Percentiles rank a stretch among this genome's conserved stretches.
Evolutionary conservation across 2,329 filamentous ascomycete species (phyloP).

Genomic region (Balansia obtecta): DNA sequence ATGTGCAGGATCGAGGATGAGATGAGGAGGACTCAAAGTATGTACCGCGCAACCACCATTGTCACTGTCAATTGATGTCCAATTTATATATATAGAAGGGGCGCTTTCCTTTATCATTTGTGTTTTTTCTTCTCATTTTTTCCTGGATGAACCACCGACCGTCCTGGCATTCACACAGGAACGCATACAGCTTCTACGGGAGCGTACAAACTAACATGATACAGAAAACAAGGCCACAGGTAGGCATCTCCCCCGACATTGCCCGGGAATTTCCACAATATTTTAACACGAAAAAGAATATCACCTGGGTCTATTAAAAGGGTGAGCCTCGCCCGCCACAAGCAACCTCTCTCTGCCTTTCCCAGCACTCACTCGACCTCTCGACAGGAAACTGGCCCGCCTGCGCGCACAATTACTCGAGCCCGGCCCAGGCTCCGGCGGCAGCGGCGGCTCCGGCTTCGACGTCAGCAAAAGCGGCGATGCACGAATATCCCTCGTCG

Average conservation of each 20-base stretch:
- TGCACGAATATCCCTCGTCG: slow-evolving; percentile 90
- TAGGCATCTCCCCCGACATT: slow-evolving; percentile 31
- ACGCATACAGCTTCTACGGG: too few species aligned
- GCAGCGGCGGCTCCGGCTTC: slow-evolving; percentile 72
- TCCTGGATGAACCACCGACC: too few species aligned
- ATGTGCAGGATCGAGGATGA: slow-evolving; percentile 89
- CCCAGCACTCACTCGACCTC: slow-evolving; percentile 52
- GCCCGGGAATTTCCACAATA: not conserved
- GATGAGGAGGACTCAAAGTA: slow-evolving; percentile 98
- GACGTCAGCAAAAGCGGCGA: slow-evolving; percentile 94
- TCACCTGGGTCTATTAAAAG: slow-evolving; percentile 93
- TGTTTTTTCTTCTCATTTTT: too few species aligned
- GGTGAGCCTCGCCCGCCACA: slow-evolving; percentile 41
- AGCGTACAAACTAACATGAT: slow-evolving; percentile 16
- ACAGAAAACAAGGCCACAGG: slow-evolving; percentile 97
- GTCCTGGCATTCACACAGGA: too few species aligned
- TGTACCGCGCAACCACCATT: slow-evolving; percentile 17
- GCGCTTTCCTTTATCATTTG: too few species aligned
- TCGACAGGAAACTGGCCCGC: slow-evolving; percentile 77
- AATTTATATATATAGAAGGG: not conserved
- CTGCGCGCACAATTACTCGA: slow-evolving; percentile 90
- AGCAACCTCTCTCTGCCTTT: not conserved
- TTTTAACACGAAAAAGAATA: slow-evolving; percentile 54
- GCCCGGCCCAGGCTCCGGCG: slow-evolving; percentile 66
- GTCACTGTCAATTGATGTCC: not conserved